Conservation (phyloP, 2,329 filamentous ascomycete genomes). For the Fusarium pseudograminearum region DNA sequence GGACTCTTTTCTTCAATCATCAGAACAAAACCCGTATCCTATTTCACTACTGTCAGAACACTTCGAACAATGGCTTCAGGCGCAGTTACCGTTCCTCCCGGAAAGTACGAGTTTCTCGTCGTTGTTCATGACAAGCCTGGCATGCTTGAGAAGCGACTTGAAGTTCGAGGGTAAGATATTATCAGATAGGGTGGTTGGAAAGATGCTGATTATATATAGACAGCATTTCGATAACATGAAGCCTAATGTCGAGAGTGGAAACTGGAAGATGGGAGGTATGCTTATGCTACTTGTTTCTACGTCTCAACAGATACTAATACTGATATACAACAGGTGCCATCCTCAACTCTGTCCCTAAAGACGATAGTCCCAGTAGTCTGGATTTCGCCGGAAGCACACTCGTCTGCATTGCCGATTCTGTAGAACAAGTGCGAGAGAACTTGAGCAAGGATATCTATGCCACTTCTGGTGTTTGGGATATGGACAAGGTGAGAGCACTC, state of each 20-base stretch:
- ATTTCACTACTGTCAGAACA: conserved; percentile 34
- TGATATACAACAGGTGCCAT: conserved; percentile 66
- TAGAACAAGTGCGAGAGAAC: conserved; percentile 75
- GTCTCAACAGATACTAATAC: background rate
- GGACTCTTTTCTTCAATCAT: conserved; percentile 27
- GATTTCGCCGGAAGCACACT: conserved; percentile 82
- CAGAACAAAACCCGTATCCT: conserved; percentile 11
- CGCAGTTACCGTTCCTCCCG: conserved; percentile 41
- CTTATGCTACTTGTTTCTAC: background rate
- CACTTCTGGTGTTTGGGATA: conserved; percentile 81
- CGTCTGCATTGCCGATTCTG: conserved; percentile 73
- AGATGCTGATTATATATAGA: conserved; percentile 39
- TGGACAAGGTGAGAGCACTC: conserved; percentile 67
- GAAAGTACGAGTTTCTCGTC: conserved; percentile 74
- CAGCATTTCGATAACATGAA: conserved; percentile 69
- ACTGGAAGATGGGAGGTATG: conserved; percentile 73
- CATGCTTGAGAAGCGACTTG: conserved; percentile 69
- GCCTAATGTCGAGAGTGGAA: conserved; percentile 64
- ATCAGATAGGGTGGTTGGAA: background rate
- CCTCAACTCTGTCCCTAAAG: conserved; percentile 73
- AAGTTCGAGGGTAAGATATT: conserved; percentile 65
- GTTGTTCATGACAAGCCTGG: conserved; percentile 76
- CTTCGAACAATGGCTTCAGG: conserved; percentile 50
- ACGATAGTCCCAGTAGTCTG: conserved; percentile 67
- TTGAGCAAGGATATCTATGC: conserved; percentile 81